phyloP scores from a whole-genome alignment of 1,284 basidiomycete genomes.

The Stereum hirsutum region DNA sequence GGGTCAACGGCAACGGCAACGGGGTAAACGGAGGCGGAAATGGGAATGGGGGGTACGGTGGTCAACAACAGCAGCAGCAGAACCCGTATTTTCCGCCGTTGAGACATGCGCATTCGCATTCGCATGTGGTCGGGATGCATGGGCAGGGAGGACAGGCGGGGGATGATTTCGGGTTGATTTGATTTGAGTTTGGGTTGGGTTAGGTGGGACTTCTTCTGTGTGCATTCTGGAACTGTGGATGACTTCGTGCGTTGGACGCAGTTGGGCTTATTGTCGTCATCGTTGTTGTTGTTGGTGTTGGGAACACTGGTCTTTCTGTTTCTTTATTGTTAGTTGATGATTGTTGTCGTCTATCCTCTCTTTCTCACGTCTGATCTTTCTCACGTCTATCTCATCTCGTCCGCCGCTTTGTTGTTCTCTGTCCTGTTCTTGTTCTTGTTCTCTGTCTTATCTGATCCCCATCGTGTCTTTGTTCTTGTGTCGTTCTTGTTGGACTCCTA shows the following conservation, averaged over 20 bases:
- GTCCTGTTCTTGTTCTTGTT: neutral
- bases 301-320: too few species aligned
- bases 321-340: too few species aligned
- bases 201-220: too few species aligned
- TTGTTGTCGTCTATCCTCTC: too few species aligned
- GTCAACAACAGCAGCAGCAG: conserved; percentile 22
- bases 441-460: neutral
- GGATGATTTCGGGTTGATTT: neutral
- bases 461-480: too few species aligned
- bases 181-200: neutral
- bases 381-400: neutral
- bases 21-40: conserved; percentile 28
- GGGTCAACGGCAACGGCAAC: conserved; percentile 40
- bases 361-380: too few species aligned
- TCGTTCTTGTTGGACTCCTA: too few species aligned
- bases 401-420: neutral
- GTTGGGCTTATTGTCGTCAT: neutral
- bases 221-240: too few species aligned
- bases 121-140: conserved; percentile 7
- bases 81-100: conserved; percentile 61
- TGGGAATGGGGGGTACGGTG: neutral
- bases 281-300: too few species aligned
- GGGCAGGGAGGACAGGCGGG: neutral
- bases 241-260: neutral
- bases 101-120: conserved; percentile 7